Evolutionary conservation across 139 green algal genomes (phyloP).

Genomic region (Chlorella vulgaris): DNA sequence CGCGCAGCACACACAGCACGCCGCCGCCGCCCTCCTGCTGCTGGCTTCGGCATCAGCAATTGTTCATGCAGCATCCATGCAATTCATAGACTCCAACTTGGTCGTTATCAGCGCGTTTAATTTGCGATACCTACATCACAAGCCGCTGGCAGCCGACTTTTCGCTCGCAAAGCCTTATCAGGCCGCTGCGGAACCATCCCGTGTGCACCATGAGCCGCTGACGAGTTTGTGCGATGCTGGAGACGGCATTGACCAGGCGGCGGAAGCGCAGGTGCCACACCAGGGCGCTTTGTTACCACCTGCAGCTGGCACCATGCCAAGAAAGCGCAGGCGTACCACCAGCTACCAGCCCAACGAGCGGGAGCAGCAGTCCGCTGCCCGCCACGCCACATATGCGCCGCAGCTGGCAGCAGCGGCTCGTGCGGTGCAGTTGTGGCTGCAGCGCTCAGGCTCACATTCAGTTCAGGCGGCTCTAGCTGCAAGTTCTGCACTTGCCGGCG

Average conservation of each 20-base stretch:
- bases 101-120: too few relatives aligned
- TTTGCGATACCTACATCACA: too few relatives aligned
- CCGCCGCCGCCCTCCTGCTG: background rate
- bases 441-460: background rate
- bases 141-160: too few relatives aligned
- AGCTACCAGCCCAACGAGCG: conserved; percentile 22
- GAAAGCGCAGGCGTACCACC: background rate
- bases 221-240: too few relatives aligned
- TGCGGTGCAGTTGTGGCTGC: conserved; percentile 9
- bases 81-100: background rate
- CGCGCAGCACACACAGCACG: background rate
- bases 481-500: too few relatives aligned
- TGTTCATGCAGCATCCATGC: too few relatives aligned
- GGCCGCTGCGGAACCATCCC: background rate
- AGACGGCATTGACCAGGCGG: too few relatives aligned
- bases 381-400: background rate
- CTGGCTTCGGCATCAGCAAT: too few relatives aligned
- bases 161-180: conserved; percentile 17
- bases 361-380: conserved; percentile 7
- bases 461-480: background rate
- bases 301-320: too few relatives aligned
- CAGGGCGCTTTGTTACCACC: background rate
- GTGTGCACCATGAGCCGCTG: background rate
- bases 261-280: background rate
- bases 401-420: background rate